These are phyloP conservation scores for Pleurostoma richardsiae DNA, from an alignment of 2,329 filamentous ascomycete genomes.

Conservation along the genomic window DNA sequence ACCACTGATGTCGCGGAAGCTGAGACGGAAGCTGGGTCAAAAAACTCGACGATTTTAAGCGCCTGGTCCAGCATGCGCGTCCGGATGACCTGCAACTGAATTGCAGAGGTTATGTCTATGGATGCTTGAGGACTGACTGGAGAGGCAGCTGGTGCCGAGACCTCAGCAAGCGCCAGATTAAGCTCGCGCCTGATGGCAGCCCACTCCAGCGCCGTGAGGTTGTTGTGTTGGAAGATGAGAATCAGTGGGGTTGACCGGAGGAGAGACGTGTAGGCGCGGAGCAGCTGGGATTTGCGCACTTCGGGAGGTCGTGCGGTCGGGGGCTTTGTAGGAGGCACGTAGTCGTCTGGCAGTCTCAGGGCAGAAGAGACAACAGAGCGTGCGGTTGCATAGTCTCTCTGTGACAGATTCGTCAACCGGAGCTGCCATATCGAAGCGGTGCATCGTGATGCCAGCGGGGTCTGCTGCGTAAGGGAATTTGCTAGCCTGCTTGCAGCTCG, in stretches of 20 bases:
- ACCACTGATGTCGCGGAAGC: constrained; percentile 22
- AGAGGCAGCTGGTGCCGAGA: constrained; percentile 25
- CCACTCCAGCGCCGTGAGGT: constrained; percentile 70
- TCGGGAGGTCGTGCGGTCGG: constrained; percentile 83
- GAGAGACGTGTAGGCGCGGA: constrained; percentile 80
- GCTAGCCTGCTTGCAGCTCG: constrained; percentile 6
- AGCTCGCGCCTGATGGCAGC: constrained; percentile 67
- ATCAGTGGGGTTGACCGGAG: constrained; percentile 81
- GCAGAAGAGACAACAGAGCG: constrained; percentile 5
- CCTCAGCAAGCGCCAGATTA: constrained; percentile 35
- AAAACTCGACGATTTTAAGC: constrained; percentile 82
- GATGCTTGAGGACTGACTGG: constrained; percentile 24
- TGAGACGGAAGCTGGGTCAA: constrained; percentile 40
- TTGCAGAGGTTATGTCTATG: constrained; percentile 47
- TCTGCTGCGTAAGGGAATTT: neutral
- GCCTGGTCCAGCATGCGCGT: constrained; percentile 86
- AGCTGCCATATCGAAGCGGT: neutral
- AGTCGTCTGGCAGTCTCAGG: constrained; percentile 37
- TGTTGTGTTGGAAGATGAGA: constrained; percentile 73
- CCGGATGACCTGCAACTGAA: constrained; percentile 80
- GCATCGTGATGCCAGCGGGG: constrained; percentile 3
- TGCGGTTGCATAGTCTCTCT: constrained; percentile 18
- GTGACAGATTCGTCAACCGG: neutral
- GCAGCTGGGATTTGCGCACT: constrained; percentile 83
- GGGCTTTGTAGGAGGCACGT: constrained; percentile 68